Evolutionary conservation across 2,329 filamentous ascomycete species (phyloP), one percentile per base, ranked within the genome.

Genomic region (Daldinia sp.): DNA sequence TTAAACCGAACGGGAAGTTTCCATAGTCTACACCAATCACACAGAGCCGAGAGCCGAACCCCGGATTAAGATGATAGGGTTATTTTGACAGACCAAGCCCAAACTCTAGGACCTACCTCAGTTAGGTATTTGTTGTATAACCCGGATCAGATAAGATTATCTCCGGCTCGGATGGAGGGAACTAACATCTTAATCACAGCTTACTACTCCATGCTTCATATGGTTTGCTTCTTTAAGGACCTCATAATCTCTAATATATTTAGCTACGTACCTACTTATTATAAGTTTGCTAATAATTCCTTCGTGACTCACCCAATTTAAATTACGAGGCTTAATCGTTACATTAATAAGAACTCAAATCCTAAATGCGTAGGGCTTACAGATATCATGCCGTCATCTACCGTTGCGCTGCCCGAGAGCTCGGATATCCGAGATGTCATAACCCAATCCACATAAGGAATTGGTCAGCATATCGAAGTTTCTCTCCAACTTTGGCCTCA

Each of bases 61-160:
- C 39, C 39, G 13, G 15, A 60, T n/a, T 13, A n/a, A n/a, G n/a
- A n/a, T 30, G 7, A n/a, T 37, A 41, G 13, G 23, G 17, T 30
- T 17, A 30, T 17, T 30, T 30, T 21, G 45, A 30, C 27, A 21
- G 45, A n/a, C 27, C 15, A 32, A 48, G 11, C 9, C 45, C 45
- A 27, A 32, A 7, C 9, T 48, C 17, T 8, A 13, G 4, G 23
- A 30, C n/a, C n/a, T n/a, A n/a, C n/a, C n/a, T n/a, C n/a, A n/a
- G n/a, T n/a, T n/a, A n/a, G n/a, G n/a, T n/a, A n/a, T n/a, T n/a
- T n/a, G 4, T 29, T 35, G 25, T 58, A 15, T 9, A 21, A 21
- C 25, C 48, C 59, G 59, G 59, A 62, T 62, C 59, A 53, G 59
- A 62, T 62, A 58, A 62, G 59, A 62, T 62, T 51, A 61, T 61